Evolutionary conservation across 441 rosid species (phyloP), one percentile per base, ranked within the genome.

Genomic region (Dalechampia spathulata): DNA sequence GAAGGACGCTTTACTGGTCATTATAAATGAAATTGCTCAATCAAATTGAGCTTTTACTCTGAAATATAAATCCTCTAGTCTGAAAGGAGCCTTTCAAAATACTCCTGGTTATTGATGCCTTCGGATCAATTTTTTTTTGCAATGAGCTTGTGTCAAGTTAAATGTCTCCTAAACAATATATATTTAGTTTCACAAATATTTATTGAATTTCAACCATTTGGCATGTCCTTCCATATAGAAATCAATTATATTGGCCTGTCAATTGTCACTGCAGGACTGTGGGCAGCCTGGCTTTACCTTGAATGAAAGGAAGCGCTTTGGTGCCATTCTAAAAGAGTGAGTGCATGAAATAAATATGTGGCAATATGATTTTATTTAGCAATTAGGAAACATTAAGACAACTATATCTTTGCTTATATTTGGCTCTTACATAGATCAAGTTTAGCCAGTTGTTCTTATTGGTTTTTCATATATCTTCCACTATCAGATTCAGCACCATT

Each of bases 241-340:
- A 32, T n/a, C 23, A 40, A 20, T 39, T 16, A n/a, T 25, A 46
- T 19, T 65, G 54, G 20, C 40, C 59, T 60, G 28, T 38, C 52
- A 50, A 61, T 55, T 44, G 34, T 60, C n/a, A n/a, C n/a, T 63
- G 62, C 79, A 93, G 97, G 99, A 93, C 60, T 76, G 80, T 1
- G 97, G 99, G 52, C 97, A 90, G 67, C 99, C 97, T 64, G 99
- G 97, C 68, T 90, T 90, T 70, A 93, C 99, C 50, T 68, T 83
- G 73, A 57, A 85, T 51, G 99, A 93, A 81, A 93, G 99, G 75
- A 81, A 78, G 65, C 90, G 96, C 16, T 93, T 90, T 61, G 82
- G 90, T 68, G 57, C 67, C 67, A 72, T 75, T 62, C 62, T 87
- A 69, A 87, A 80, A 75, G 97, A 81, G 99, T 93, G 70, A 16